Evolutionary conservation across 2,329 filamentous ascomycete genomes (phyloP).

Genomic region (Leptographium galeiforme): DNA sequence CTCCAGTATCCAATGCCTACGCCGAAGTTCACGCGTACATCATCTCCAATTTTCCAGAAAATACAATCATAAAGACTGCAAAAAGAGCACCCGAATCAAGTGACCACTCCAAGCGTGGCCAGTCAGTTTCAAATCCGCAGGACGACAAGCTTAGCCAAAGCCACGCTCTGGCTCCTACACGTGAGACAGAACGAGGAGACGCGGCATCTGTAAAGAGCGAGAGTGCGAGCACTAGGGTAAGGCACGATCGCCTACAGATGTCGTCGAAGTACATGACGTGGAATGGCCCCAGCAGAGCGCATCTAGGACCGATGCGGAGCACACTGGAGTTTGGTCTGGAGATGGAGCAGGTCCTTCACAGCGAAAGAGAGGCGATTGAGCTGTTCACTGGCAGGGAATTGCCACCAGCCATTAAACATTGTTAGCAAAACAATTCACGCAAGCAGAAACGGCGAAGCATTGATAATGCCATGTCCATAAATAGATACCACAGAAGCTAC

Average conservation of each 20-base stretch:
- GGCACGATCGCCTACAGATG: background rate
- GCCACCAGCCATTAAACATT: background rate
- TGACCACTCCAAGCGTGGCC: background rate
- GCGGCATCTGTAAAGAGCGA: conserved; percentile 11
- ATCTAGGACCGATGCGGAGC: conserved; percentile 9
- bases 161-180: background rate
- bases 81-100: background rate
- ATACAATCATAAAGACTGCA: background rate
- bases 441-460: background rate
- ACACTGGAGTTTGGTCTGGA: conserved; percentile 11
- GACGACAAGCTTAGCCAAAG: background rate
- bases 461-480: background rate
- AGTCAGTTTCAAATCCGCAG: background rate
- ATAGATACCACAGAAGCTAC: too few relatives aligned
- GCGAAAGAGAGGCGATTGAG: conserved; percentile 7
- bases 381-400: background rate
- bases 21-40: conserved; percentile 9
- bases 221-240: background rate
- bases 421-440: background rate
- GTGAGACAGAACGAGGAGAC: background rate
- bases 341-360: conserved; percentile 10
- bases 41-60: background rate
- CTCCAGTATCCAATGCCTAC: conserved; percentile 8
- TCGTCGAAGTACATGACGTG: conserved; percentile 13
- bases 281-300: conserved; percentile 10